Evolutionary conservation across 495 filamentous ascomycete species (phyloP).

Genomic region (Xanthoparmelia taractica): DNA sequence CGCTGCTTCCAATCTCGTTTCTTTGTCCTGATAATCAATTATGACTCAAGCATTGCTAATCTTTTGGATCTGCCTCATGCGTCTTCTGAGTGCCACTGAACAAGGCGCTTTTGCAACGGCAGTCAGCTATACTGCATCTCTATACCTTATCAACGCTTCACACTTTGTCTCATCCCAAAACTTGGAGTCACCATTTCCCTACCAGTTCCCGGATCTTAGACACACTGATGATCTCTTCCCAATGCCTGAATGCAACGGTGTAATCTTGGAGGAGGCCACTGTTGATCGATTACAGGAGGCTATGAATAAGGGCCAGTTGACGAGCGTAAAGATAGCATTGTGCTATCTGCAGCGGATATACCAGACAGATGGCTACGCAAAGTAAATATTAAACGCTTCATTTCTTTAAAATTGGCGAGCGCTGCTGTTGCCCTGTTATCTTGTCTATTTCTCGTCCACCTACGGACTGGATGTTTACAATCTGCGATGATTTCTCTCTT

Average conservation of each 20-base stretch:
- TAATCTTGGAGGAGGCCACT: conserved; percentile 56
- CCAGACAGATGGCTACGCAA: conserved; percentile 52
- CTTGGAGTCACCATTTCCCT: conserved; percentile 4
- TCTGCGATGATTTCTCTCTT: not conserved
- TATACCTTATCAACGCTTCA: not conserved
- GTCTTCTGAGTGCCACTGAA: not conserved
- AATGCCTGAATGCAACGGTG: conserved; percentile 54
- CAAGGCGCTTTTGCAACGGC: not conserved
- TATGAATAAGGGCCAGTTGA: conserved; percentile 38
- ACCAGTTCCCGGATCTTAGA: not conserved
- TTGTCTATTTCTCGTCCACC: not conserved
- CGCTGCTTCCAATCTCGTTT: not conserved
- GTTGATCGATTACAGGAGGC: conserved; percentile 47
- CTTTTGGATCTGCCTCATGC: not conserved
- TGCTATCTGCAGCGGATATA: conserved; percentile 48
- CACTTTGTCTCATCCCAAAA: not conserved
- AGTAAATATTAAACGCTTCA: conserved; percentile 35
- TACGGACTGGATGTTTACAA: not conserved
- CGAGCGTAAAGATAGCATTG: conserved; percentile 40
- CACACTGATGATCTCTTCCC: conserved; percentile 53
- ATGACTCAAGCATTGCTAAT: not conserved
- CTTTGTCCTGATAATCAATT: not conserved
- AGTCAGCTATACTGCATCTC: not conserved
- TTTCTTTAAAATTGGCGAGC: not conserved
- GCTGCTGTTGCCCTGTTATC: too few species aligned